phyloP scores from a whole-genome alignment of 306 rosid genomes.

The Castanea crenata region DNA sequence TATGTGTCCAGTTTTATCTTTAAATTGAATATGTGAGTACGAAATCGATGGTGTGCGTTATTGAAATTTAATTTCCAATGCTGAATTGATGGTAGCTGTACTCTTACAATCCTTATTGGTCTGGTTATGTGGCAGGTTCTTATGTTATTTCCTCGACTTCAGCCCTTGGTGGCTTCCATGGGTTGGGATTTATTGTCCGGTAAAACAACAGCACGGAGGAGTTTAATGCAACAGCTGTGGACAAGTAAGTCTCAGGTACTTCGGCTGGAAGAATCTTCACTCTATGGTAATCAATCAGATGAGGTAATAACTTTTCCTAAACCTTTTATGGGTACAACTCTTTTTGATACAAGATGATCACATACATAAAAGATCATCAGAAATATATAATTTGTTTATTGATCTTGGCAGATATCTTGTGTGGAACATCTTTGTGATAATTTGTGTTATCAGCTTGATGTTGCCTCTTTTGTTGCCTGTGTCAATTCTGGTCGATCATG shows the following conservation, averaged over 20 bases:
- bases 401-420: conserved; percentile 72
- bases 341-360: conserved; percentile 30
- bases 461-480: conserved; percentile 87
- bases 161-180: conserved; percentile 90
- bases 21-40: conserved; percentile 26
- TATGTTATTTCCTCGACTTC: conserved; percentile 84
- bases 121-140: conserved; percentile 57
- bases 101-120: conserved; percentile 1
- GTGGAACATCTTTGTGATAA: conserved; percentile 91
- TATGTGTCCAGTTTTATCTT: conserved; percentile 51
- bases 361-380: conserved; percentile 14
- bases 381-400: conserved; percentile 24
- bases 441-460: conserved; percentile 88
- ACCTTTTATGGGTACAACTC: conserved; percentile 28
- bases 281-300: conserved; percentile 68
- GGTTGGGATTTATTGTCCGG: conserved; percentile 97
- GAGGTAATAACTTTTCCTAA: conserved; percentile 57
- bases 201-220: conserved; percentile 70
- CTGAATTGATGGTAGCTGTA: conserved; percentile 19
- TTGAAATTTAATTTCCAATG: conserved; percentile 15
- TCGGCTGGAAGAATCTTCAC: conserved; percentile 82
- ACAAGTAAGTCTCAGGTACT: conserved; percentile 77
- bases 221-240: conserved; percentile 91
- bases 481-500: conserved; percentile 90
- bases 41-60: conserved; percentile 11